Conservation (phyloP, 805 yeast genomes). For the Kodamaea laetipori region DNA sequence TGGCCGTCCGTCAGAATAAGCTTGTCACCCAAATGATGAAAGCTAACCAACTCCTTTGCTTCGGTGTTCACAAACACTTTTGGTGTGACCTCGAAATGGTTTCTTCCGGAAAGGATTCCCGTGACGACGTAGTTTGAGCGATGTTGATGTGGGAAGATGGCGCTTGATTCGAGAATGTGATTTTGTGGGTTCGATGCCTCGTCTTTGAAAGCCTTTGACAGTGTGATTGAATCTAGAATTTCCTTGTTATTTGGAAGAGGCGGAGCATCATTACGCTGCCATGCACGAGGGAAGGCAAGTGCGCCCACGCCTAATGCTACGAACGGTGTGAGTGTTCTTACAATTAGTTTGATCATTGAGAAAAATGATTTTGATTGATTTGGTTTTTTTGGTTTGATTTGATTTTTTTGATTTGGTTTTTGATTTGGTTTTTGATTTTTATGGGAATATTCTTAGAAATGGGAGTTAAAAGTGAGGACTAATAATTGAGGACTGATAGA, state of each 20-base stretch:
- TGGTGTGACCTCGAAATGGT: constrained; percentile 75
- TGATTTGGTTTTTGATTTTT: background rate
- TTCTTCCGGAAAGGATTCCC: constrained; percentile 70
- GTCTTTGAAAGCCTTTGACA: constrained; percentile 22
- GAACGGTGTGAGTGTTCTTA: constrained; percentile 30
- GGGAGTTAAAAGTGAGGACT: too few relatives aligned
- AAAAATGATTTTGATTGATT: too few relatives aligned
- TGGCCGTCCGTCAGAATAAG: constrained; percentile 69
- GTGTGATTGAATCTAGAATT: constrained; percentile 9
- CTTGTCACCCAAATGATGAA: constrained; percentile 69
- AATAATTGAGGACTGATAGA: too few relatives aligned
- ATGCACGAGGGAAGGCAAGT: constrained; percentile 28
- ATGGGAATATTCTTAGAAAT: too few relatives aligned
- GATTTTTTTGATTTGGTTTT: background rate
- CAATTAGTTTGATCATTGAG: constrained; percentile 31
- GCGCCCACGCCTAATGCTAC: constrained; percentile 35
- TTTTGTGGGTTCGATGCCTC: constrained; percentile 16
- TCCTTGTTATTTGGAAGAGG: constrained; percentile 4
- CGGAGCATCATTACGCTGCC: constrained; percentile 14
- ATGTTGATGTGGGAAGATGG: constrained; percentile 21
- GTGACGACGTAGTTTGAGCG: constrained; percentile 56
- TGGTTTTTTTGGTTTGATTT: background rate
- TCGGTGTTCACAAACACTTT: constrained; percentile 55
- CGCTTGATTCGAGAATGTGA: constrained; percentile 17
- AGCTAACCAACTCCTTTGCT: constrained; percentile 57